These are phyloP conservation scores for Globisporangium iwayamae DNA, from an alignment of 352 stramenopile genomes.

Conservation along the genomic window DNA sequence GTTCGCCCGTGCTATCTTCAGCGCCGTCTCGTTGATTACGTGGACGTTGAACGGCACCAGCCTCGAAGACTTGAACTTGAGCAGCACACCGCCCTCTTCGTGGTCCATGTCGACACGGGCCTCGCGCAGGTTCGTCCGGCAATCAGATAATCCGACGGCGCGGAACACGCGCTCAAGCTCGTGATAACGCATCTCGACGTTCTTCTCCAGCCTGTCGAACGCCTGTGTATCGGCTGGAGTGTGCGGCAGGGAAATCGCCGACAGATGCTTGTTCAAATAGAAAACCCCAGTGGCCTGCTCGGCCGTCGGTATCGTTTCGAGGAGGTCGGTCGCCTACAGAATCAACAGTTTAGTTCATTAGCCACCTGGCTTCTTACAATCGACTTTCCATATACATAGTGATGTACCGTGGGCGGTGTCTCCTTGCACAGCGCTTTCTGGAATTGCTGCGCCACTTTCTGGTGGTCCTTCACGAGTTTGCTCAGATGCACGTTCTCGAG, in stretches of 20 bases:
- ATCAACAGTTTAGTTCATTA: not conserved
- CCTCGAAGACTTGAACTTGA: constrained; percentile 12
- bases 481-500: constrained; percentile 22
- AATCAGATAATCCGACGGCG: not conserved
- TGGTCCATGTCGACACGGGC: not conserved
- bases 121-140: constrained; percentile 4
- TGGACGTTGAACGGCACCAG: constrained; percentile 12
- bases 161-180: constrained; percentile 13
- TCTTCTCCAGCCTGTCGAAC: not conserved
- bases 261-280: not conserved
- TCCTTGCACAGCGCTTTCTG: constrained; percentile 22
- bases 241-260: not conserved
- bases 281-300: no score
- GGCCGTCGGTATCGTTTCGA: not conserved
- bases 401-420: constrained; percentile 16
- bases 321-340: not conserved
- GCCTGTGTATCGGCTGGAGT: not conserved
- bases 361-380: no score
- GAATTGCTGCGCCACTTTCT: constrained; percentile 20
- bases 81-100: not conserved
- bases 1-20: not conserved
- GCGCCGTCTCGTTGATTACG: constrained; percentile 5
- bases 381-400: not conserved
- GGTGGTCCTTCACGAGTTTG: constrained; percentile 28
- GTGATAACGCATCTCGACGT: constrained; percentile 9